Evolutionary conservation across 768 basidiomycete species (phyloP), one percentile per base, ranked within the genome.

Genomic region (Galerina marginata): DNA sequence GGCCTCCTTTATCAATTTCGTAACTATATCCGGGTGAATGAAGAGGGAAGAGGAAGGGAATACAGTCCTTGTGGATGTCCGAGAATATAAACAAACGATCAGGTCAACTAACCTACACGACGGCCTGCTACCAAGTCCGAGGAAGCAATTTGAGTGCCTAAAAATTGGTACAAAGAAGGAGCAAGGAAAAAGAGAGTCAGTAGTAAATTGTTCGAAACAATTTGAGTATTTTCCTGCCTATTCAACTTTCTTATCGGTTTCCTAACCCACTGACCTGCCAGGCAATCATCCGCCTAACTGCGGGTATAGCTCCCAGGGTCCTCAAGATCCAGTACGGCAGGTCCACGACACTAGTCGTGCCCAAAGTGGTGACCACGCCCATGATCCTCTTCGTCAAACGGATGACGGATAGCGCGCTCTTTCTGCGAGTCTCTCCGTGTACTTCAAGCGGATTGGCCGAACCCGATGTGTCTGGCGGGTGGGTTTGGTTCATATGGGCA

Each of bases 221-320:
- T 7, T 33, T 7, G 29, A 3, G 7, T 1, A 20, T 20, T 20
- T 20, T 20, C 20, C 20, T 20, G 20, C 29, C 2, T 33, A 33
- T 33, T 44, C 42, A 2, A 44, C 4, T 44, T 44, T 50, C 48
- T 50, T n/a, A 58, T n/a, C 47, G 37, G 26, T 58, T 58, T 9
- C 56, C 56, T 20, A 58, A 40, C 46, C 56, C 56, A 48, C 56
- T 58, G 1, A 58, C 36, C 47, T 58, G 47, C 56, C 56, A 58
- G 9, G 46, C 56, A 16, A 58, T 37, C 56, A 58, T 58, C 47
- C 38, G 20, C 38, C 38, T 49, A 20, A 58, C 46, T 9, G 37
- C 10, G 0, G 56, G 56, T 26, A 58, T 42, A 23, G 16, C 7
- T 1, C 56, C 47, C 16, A 58, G n/a, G 16, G 48, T 12, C 20